A percentile compares a stretch with the other conserved stretches of the same genome.
Evolutionary conservation across 1,284 basidiomycete genomes (phyloP).

Genomic region (Puccinia brachypodii): DNA sequence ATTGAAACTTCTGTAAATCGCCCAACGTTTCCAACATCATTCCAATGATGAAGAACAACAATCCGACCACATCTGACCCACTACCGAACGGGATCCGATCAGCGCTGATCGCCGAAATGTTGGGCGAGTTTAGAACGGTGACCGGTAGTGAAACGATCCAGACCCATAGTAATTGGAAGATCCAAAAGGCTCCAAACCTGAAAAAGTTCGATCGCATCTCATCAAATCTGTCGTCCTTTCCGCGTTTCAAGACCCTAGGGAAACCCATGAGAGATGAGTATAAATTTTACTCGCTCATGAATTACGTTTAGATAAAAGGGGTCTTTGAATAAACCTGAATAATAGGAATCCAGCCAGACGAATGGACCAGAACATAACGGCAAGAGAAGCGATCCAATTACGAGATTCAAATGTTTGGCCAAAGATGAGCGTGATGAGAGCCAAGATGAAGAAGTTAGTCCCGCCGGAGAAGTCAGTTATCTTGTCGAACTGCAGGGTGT

Average conservation of each 20-base stretch:
- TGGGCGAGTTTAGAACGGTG: slow-evolving; percentile 69
- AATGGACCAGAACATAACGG: slow-evolving; percentile 68
- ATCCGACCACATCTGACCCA: slow-evolving; percentile 67
- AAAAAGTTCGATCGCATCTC: slow-evolving; percentile 68
- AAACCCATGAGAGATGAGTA: not conserved
- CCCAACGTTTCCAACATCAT: slow-evolving; percentile 66
- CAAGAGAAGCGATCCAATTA: slow-evolving; percentile 59
- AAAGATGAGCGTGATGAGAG: slow-evolving; percentile 63
- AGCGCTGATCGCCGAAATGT: slow-evolving; percentile 61
- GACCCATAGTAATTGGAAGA: slow-evolving; percentile 65
- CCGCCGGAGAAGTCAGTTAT: slow-evolving; percentile 65
- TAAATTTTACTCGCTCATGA: not conserved
- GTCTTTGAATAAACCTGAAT: slow-evolving; percentile 63
- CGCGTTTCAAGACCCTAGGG: slow-evolving; percentile 66
- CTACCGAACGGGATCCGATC: slow-evolving; percentile 64
- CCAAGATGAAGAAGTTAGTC: slow-evolving; percentile 67
- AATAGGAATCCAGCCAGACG: slow-evolving; percentile 59
- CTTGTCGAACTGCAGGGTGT: slow-evolving; percentile 66
- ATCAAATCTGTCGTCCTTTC: slow-evolving; percentile 68
- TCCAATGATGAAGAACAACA: slow-evolving; percentile 68
- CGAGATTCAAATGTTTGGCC: slow-evolving; percentile 64
- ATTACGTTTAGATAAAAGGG: not conserved
- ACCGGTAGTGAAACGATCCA: slow-evolving; percentile 68
- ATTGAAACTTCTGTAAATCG: slow-evolving; percentile 64
- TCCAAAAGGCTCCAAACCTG: slow-evolving; percentile 64